Evolutionary conservation across 1,284 basidiomycete species (phyloP).

Genomic region (Bondarzewia mesenterica): DNA sequence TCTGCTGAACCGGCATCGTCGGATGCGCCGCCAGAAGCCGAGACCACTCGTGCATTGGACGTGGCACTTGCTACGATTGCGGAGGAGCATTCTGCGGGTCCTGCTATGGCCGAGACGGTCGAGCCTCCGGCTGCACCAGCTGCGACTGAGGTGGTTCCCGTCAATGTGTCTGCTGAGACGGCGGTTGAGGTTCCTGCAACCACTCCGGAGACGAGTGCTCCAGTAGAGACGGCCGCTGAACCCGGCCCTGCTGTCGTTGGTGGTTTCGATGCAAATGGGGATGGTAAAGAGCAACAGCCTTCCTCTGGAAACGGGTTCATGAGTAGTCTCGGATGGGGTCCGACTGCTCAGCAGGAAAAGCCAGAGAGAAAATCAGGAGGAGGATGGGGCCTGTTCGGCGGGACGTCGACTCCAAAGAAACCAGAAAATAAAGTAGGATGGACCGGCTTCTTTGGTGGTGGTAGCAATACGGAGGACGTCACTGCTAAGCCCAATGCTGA

Average conservation of each 20-base stretch:
- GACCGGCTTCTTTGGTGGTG: too few species aligned
- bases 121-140: neutral
- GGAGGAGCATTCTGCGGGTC: neutral
- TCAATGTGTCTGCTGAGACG: neutral
- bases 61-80: neutral
- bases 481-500: too few species aligned
- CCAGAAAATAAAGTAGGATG: too few species aligned
- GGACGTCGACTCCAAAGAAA: too few species aligned
- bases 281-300: neutral
- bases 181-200: neutral
- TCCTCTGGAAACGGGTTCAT: too few species aligned
- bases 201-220: neutral
- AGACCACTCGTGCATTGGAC: neutral
- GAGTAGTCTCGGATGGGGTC: too few species aligned
- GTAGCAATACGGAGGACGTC: neutral
- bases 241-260: neutral
- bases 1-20: neutral
- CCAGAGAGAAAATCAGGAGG: too few species aligned
- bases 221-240: neutral
- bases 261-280: neutral
- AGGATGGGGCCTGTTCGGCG: too few species aligned
- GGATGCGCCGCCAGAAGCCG: neutral
- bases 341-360: too few species aligned
- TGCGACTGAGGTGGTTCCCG: neutral
- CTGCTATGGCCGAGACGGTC: neutral